Evolutionary conservation across 805 yeast genomes (phyloP).

Genomic region (Lachancea mirantina): DNA sequence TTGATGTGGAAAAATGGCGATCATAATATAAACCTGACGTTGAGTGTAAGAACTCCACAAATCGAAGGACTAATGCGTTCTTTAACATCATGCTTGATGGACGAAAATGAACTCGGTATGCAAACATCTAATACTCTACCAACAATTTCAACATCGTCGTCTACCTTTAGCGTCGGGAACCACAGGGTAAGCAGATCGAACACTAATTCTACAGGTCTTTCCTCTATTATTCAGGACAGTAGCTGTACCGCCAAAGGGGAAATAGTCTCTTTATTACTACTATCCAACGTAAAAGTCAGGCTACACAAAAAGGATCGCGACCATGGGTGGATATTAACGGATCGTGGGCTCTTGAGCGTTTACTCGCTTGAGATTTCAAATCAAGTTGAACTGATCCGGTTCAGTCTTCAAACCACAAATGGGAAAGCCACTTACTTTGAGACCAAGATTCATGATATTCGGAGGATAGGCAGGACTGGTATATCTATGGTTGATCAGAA

Average conservation of each 20-base stretch:
- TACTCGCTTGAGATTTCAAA: slow-evolving; percentile 18
- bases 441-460: slow-evolving; percentile 14
- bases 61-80: slow-evolving; percentile 17
- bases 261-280: slow-evolving; percentile 13
- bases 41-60: slow-evolving; percentile 19
- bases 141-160: slow-evolving; percentile 22
- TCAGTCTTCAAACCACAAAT: slow-evolving; percentile 11
- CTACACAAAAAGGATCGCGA: slow-evolving; percentile 14
- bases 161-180: slow-evolving; percentile 15
- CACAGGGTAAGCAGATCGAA: slow-evolving; percentile 9
- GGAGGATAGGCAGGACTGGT: slow-evolving; percentile 27
- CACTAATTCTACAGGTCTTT: slow-evolving; percentile 7
- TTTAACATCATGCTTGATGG: slow-evolving; percentile 19
- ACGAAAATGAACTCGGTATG: slow-evolving; percentile 12
- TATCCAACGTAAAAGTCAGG: slow-evolving; percentile 21
- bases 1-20: too few relatives aligned
- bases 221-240: slow-evolving; percentile 4
- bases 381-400: slow-evolving; percentile 13
- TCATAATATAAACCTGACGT: slow-evolving; percentile 7
- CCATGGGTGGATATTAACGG: slow-evolving; percentile 19
- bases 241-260: slow-evolving; percentile 1
- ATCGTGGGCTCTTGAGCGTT: slow-evolving; percentile 16
- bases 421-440: slow-evolving; percentile 5
- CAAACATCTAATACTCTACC: slow-evolving; percentile 21
- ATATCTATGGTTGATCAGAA: slow-evolving; percentile 13